Base-by-base conservation (phyloP, 352 stramenopile species). In the Globisporangium viniferum region DNA sequence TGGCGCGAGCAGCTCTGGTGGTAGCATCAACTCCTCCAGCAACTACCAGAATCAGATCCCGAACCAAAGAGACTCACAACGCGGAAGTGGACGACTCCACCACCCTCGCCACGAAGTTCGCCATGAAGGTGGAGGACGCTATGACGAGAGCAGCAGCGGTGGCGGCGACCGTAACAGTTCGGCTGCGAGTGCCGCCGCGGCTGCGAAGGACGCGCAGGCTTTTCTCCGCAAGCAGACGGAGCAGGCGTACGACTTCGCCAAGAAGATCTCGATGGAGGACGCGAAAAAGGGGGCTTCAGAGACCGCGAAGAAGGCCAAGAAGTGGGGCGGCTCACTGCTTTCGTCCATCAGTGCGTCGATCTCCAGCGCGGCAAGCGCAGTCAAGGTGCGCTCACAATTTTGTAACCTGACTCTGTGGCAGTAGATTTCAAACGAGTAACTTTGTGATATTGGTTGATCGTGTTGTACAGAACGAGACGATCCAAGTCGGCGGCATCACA, bases 231-330 rank as follows among this genome's bases (percentile, higher is more conserved):
- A 95, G 64, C 88, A 94, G 62, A 95, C 81, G 27, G 88, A 93
- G 61, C 84, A 92, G 67, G 88, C 86, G 24, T 92, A 93, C 68
- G 88, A 93, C 60, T 94, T 95, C 74, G 88, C 88, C 6, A 95
- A 95, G 71, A 94, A 93, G 63, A 89, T 95, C n/a, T 89, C 78
- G 6, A 89, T 93, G 55, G 88, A 95, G 66, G 88, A 95, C 69
- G 86, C 85, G 3, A 94, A 93, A 67, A 93, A 93, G 54, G 82
- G 83, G 5, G 88, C 86, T 3, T 78, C 81, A 0, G 88, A 94
- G 68, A 94, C 87, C 5, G 88, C 88, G n/a, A 92, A 94, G 72
- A 95, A 95, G 48, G 88, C 88, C 2, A 94, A 94, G 62, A 95
- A 94, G 48, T 95, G 86, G 88, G 88, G 88, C 27, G 86, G 83